Conservation (phyloP, 108 stramenopile genomes). For the Pseudonitzschia multistriata region DNA sequence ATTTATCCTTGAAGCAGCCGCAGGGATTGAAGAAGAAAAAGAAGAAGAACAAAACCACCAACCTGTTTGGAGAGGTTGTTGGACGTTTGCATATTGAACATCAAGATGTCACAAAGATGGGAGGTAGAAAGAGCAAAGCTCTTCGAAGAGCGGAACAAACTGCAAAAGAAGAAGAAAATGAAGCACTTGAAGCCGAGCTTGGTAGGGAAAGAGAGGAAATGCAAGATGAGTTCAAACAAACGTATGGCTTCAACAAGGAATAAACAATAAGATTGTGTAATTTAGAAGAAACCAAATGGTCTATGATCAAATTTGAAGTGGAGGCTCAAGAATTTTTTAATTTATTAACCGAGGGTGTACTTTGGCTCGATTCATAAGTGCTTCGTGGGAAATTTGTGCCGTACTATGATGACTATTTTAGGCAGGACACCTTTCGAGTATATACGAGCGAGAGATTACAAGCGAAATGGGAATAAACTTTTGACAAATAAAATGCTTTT, state of each 20-base stretch:
- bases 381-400: no score
- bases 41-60: conserved; percentile 92
- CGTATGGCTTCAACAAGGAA: conserved; percentile 66
- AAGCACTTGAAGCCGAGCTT: conserved; percentile 75
- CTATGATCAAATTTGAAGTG: no score
- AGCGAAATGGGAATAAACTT: no score
- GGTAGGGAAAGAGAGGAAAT: conserved; percentile 64
- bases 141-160: conserved; percentile 78
- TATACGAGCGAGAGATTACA: no score
- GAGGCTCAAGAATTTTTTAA: no score
- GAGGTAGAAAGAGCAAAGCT: conserved; percentile 85
- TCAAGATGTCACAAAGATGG: conserved; percentile 89
- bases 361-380: no score
- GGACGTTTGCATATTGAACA: conserved; percentile 95
- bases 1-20: conserved; percentile 83
- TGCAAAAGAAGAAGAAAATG: conserved; percentile 66
- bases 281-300: no score
- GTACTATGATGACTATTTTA: no score
- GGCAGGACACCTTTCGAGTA: no score
- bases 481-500: no score
- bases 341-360: no score
- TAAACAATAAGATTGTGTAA: no score
- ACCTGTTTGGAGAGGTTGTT: conserved; percentile 93
- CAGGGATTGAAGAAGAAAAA: conserved; percentile 65
- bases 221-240: conserved; percentile 68